Base-by-base conservation (phyloP, 2,329 filamentous ascomycete genomes). In the Talaromyces atroroseus region DNA sequence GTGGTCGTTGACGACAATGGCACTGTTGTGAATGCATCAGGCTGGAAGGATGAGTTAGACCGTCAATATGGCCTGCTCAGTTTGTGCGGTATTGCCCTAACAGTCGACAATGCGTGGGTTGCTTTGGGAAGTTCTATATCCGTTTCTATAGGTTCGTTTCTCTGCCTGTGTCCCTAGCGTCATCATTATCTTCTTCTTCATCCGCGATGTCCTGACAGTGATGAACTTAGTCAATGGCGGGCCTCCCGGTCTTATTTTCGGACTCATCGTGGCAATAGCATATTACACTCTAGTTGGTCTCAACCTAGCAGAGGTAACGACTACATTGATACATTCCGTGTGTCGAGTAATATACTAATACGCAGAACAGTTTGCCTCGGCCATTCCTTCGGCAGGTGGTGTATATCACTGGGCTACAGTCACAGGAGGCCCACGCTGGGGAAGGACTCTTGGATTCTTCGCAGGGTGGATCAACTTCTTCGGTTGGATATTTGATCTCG, bases 371-470 rank as follows among this genome's bases (percentile, higher is more conserved):
- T 74, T 80, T 49, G 76, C 78, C 10, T 78, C 75, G 2, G 72
- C 74, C 1, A 78, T 78, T 56, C 78, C 78, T 3, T 77, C 75
- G 10, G 73, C 74, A 54, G 78, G 77, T 23, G 77, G 77, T 42
- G 77, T 78, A 74, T 80, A 80, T 54, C 77, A 79, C 62, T 80
- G 77, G 78, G 76, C 77, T 29, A 76, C 76, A 7, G 75, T 74
- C 1, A 71, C 79, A 16, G 46, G 50, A 8, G 75, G 76, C 2
- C 77, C 77, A 0, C 67, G 65, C 26, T 63, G 48, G 46, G 53
- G 53, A 10, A 12, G 53, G 12, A 34, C 47, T 2, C n/a, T 51
- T 5, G 53, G 53, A 1, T 79, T 77, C 59, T 63, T 71, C 26
- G 76, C 76, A 1, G 76, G 76, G 3, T 77, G 74, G 73, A 70